Evolutionary conservation across 768 basidiomycete genomes (phyloP).

Genomic region (Leccinum rimulosum): DNA sequence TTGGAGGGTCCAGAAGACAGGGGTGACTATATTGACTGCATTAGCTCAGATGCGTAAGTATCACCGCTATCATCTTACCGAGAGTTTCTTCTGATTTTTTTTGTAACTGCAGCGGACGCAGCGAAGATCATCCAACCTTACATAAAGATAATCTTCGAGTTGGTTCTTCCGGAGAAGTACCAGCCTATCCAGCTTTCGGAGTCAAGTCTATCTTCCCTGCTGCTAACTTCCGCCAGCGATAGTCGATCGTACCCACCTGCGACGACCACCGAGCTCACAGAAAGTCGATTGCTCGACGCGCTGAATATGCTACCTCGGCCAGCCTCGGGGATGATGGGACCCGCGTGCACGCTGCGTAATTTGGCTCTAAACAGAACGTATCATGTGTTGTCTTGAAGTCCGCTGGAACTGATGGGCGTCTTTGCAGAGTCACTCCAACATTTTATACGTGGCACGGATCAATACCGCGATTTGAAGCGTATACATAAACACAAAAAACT

Average conservation of each 20-base stretch:
- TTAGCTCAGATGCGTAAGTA: constrained; percentile 19
- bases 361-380: background rate
- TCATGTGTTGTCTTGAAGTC: background rate
- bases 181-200: background rate
- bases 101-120: background rate
- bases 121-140: background rate
- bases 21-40: constrained; percentile 22
- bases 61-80: background rate
- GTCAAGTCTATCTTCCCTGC: too few species aligned
- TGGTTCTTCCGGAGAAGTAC: background rate
- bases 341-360: background rate
- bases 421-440: background rate
- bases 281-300: background rate
- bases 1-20: constrained; percentile 25
- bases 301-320: background rate
- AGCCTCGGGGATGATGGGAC: constrained; percentile 21
- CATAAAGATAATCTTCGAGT: background rate
- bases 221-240: background rate
- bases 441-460: background rate
- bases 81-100: background rate
- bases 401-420: background rate
- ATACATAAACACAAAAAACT: background rate
- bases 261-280: background rate
- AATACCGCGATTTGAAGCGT: background rate
- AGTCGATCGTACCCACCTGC: background rate